Evolutionary conservation across 805 yeast genomes (phyloP).

Genomic region (Nakazawaea ambrosiae): DNA sequence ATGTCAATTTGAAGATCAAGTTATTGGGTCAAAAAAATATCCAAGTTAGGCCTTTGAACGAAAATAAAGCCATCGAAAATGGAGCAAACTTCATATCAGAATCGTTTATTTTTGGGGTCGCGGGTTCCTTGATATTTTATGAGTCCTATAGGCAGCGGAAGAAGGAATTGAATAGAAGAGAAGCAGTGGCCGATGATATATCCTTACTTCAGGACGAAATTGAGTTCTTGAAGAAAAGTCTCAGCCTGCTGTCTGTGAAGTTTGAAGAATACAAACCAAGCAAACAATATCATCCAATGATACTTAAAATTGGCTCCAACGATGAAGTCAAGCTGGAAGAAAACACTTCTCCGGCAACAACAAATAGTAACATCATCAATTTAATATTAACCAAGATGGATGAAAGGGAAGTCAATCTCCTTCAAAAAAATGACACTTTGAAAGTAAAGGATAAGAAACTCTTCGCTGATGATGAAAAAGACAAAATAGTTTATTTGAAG

Average conservation of each 20-base stretch:
- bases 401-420: slow-evolving; percentile 2
- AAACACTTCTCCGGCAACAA: neutral
- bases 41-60: slow-evolving; percentile 72
- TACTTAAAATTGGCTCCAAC: slow-evolving; percentile 26
- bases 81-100: slow-evolving; percentile 81
- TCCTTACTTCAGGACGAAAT: slow-evolving; percentile 64
- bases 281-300: slow-evolving; percentile 35
- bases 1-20: slow-evolving; percentile 52
- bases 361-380: neutral
- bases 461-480: neutral
- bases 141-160: slow-evolving; percentile 64
- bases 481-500: slow-evolving; percentile 2
- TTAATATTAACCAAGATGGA: slow-evolving; percentile 8
- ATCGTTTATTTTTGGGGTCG: slow-evolving; percentile 70
- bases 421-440: slow-evolving; percentile 2
- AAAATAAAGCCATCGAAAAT: slow-evolving; percentile 70
- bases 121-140: slow-evolving; percentile 66
- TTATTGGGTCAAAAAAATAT: slow-evolving; percentile 47
- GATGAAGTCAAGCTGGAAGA: neutral
- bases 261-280: slow-evolving; percentile 46
- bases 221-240: slow-evolving; percentile 42
- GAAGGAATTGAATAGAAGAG: slow-evolving; percentile 56
- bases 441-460: slow-evolving; percentile 1
- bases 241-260: slow-evolving; percentile 34
- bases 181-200: slow-evolving; percentile 67